phyloP scores from a whole-genome alignment of 192 early-diverging fungal genomes.

The Dissophora globulifera region DNA sequence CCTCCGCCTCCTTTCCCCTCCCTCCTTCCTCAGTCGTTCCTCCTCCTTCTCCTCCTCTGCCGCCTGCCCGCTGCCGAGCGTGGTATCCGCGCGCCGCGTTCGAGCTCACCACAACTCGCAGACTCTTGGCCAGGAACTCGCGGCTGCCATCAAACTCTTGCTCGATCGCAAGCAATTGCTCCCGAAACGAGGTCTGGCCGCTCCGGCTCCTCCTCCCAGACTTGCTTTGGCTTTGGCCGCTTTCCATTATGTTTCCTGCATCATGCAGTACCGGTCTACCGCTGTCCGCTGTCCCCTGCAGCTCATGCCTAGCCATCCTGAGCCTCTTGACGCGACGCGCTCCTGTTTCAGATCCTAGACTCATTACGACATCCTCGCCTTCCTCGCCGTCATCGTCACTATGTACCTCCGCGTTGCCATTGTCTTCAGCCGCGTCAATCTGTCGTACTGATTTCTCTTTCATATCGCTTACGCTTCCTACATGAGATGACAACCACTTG shows the following conservation, averaged over 20 bases:
- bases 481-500: too few species aligned
- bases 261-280: too few species aligned
- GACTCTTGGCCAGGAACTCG: slow-evolving; percentile 41
- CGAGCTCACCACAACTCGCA: slow-evolving; percentile 30
- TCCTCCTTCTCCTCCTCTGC: neutral
- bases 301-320: too few species aligned
- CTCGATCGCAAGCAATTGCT: slow-evolving; percentile 33
- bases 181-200: neutral
- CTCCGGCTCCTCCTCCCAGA: neutral
- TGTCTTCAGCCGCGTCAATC: too few species aligned
- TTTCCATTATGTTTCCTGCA: too few species aligned
- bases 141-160: slow-evolving; percentile 33
- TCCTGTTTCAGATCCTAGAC: neutral
- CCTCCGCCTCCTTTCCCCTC: slow-evolving; percentile 12
- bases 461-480: too few species aligned
- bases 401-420: neutral
- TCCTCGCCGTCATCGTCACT: neutral
- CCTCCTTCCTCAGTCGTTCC: neutral
- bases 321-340: slow-evolving; percentile 18
- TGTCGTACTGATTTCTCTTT: neutral
- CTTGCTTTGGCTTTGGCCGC: too few species aligned
- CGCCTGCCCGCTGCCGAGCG: neutral
- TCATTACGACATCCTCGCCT: slow-evolving; percentile 24
- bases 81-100: slow-evolving; percentile 43
- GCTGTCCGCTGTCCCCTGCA: too few species aligned